These are phyloP conservation scores for Fomitopsis pinicola DNA, from an alignment of 1,284 basidiomycete genomes.

Conservation along the genomic window DNA sequence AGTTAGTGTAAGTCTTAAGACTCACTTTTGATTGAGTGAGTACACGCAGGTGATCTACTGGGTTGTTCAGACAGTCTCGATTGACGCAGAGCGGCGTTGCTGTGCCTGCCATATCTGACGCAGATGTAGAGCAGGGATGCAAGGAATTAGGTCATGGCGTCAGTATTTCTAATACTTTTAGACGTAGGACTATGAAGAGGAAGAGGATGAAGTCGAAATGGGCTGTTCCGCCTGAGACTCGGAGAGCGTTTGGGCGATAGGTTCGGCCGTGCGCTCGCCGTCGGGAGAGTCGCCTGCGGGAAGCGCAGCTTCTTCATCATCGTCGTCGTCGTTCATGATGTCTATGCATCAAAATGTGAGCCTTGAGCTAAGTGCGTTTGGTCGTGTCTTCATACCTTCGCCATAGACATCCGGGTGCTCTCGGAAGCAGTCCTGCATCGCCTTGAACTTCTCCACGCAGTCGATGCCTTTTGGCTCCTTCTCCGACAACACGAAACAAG, in stretches of 20 bases:
- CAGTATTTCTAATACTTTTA: neutral
- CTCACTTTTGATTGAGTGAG: no score
- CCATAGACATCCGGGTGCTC: constrained; percentile 94
- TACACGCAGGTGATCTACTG: no score
- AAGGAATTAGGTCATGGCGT: neutral
- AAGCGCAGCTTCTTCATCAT: constrained; percentile 11
- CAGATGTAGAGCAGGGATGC: neutral
- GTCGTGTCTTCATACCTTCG: constrained; percentile 57
- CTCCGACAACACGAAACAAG: constrained; percentile 95
- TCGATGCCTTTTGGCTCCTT: constrained; percentile 97
- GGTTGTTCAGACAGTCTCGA: no score
- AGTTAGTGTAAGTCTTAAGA: no score
- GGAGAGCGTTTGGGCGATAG: neutral
- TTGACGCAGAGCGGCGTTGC: no score
- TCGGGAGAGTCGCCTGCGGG: constrained; percentile 4
- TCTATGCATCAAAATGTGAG: constrained; percentile 11
- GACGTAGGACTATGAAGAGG: neutral
- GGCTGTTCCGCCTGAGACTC: constrained; percentile 3
- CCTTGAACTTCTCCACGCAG: constrained; percentile 97
- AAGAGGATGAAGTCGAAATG: neutral
- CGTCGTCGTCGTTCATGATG: constrained; percentile 27
- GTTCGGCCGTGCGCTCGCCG: neutral
- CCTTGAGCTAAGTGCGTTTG: neutral
- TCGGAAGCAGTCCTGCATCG: constrained; percentile 98
- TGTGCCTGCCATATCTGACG: no score